phyloP scores from a whole-genome alignment of 2,329 filamentous ascomycete genomes.

The Alternaria novae-zelandiae region DNA sequence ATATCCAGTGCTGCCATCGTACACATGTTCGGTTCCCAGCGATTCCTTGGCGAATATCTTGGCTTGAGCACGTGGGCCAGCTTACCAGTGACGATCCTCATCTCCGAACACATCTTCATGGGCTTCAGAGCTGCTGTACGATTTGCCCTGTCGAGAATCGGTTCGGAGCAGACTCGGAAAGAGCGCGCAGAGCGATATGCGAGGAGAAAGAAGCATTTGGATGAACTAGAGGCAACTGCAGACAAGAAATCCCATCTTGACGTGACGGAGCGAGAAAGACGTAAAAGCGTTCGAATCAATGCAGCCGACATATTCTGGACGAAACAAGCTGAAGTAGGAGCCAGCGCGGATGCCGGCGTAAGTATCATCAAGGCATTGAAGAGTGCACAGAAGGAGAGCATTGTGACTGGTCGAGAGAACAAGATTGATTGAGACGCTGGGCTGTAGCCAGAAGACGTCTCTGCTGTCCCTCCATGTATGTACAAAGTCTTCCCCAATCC shows the following conservation, averaged over 20 bases:
- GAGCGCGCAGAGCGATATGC: slow-evolving; percentile 35
- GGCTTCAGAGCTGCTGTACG: slow-evolving; percentile 36
- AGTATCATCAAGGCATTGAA: slow-evolving; percentile 36
- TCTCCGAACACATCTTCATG: slow-evolving; percentile 44
- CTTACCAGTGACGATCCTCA: slow-evolving; percentile 38
- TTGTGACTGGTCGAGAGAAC: slow-evolving; percentile 15
- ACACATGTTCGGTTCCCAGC: slow-evolving; percentile 37
- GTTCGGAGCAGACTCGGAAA: slow-evolving; percentile 38
- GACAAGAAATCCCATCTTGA: slow-evolving; percentile 23
- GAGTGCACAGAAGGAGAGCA: slow-evolving; percentile 21
- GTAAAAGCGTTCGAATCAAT: slow-evolving; percentile 41
- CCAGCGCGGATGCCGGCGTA: slow-evolving; percentile 28
- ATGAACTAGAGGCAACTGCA: slow-evolving; percentile 32
- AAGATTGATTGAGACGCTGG: slow-evolving; percentile 1
- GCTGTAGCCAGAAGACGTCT: neutral
- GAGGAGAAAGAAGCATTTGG: slow-evolving; percentile 35
- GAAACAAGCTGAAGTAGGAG: slow-evolving; percentile 35
- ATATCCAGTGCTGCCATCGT: slow-evolving; percentile 43
- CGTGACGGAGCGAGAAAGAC: slow-evolving; percentile 32
- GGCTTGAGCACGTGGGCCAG: slow-evolving; percentile 35
- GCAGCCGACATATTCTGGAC: slow-evolving; percentile 42
- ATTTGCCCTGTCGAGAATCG: slow-evolving; percentile 33
- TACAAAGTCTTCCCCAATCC: slow-evolving; percentile 7
- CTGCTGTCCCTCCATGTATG: neutral
- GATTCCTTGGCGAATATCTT: slow-evolving; percentile 16